Conservation (phyloP, 768 basidiomycete genomes). For the Mycena alexandri region DNA sequence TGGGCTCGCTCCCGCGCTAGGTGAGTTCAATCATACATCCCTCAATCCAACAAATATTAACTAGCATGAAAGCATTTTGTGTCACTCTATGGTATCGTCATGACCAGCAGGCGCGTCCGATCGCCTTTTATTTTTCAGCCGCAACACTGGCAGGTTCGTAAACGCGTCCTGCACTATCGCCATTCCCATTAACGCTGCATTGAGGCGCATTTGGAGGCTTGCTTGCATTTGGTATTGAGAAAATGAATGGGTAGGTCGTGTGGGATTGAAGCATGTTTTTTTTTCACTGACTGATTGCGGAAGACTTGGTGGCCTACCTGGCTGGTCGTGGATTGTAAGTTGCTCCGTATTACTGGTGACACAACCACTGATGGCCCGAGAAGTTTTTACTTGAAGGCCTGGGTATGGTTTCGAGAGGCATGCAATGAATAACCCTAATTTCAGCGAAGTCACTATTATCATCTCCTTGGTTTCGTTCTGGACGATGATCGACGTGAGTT, state of each 20-base stretch:
- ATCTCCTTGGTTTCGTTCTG: slow-evolving; percentile 53
- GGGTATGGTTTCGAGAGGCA: slow-evolving; percentile 29
- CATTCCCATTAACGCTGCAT: neutral
- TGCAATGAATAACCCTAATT: neutral
- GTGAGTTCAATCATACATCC: slow-evolving; percentile 29
- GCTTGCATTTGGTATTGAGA: slow-evolving; percentile 54
- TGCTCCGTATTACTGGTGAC: neutral
- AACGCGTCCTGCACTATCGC: neutral
- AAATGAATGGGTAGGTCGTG: slow-evolving; percentile 48
- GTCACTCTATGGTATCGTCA: slow-evolving; percentile 68
- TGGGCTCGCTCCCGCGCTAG: slow-evolving; percentile 47
- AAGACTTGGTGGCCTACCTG: slow-evolving; percentile 45
- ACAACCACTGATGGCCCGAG: neutral
- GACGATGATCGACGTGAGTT: slow-evolving; percentile 53
- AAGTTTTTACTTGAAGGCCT: slow-evolving; percentile 56
- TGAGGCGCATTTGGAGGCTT: slow-evolving; percentile 60
- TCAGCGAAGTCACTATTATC: slow-evolving; percentile 47
- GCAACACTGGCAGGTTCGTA: slow-evolving; percentile 61
- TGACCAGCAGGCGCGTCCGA: slow-evolving; percentile 62
- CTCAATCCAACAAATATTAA: neutral
- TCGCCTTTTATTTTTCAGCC: slow-evolving; percentile 69
- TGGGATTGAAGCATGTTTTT: neutral
- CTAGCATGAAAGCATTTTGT: slow-evolving; percentile 50
- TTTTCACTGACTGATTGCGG: neutral
- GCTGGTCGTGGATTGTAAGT: slow-evolving; percentile 56